A percentile compares a stretch with the other conserved stretches of the same genome.
Conservation (phyloP, 148 eudicot species). For the Bassia scoparia region DNA sequence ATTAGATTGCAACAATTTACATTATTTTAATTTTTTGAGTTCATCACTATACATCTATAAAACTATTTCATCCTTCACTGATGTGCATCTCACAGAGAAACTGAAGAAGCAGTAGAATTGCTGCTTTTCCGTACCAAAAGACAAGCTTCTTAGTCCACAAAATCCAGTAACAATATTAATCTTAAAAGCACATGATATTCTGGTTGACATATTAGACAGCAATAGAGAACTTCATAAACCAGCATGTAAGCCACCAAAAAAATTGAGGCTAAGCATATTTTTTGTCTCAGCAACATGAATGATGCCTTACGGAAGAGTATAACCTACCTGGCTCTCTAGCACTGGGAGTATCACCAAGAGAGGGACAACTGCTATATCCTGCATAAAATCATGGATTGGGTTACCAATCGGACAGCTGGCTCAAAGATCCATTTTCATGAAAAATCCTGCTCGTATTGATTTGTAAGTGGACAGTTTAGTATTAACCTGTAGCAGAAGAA, state of each 20-base stretch:
- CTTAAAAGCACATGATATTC: background rate
- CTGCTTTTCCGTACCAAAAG: background rate
- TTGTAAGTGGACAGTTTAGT: background rate
- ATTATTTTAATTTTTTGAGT: background rate
- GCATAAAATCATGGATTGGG: constrained; percentile 34
- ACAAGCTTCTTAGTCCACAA: background rate
- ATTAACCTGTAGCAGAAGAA: constrained; percentile 88
- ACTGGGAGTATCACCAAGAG: constrained; percentile 95
- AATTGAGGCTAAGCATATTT: background rate
- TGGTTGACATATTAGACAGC: background rate
- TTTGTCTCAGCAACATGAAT: background rate
- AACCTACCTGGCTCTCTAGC: constrained; percentile 86
- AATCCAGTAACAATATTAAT: background rate
- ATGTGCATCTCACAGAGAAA: background rate
- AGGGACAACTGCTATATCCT: constrained; percentile 99
- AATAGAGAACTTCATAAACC: background rate
- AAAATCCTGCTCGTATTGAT: constrained; percentile 5
- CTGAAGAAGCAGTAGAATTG: background rate
- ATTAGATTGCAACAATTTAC: too few relatives aligned
- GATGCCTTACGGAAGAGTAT: background rate
- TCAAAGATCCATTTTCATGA: constrained; percentile 5
- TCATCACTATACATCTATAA: background rate
- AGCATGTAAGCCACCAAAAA: background rate
- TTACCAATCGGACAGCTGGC: background rate
- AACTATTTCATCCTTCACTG: background rate